Base-by-base conservation (phyloP, 83 land plant genomes). In the Diphasiastrum complanatum region DNA sequence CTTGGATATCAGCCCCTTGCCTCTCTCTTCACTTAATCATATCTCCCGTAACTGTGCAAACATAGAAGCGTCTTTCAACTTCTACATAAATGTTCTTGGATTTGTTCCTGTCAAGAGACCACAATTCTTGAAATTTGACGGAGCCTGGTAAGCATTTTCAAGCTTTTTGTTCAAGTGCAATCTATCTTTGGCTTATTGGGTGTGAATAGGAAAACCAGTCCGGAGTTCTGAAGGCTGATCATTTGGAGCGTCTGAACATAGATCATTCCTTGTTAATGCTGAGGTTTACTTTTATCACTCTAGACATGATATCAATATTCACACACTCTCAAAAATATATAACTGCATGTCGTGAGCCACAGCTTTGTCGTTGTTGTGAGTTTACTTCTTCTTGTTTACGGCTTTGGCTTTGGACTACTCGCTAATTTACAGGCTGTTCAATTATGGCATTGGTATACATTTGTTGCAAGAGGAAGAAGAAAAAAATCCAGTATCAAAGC, bases 401-500 rank as follows among this genome's bases (percentile, higher is more conserved):
- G n/a, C n/a, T n/a, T n/a, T n/a, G n/a, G n/a, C n/a, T n/a, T n/a
- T n/a, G n/a, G n/a, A n/a, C n/a, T n/a, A n/a, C n/a, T n/a, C n/a
- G n/a, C n/a, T n/a, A n/a, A 3, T 26, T 8, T 65, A 59, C 51
- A 81, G 85, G 85, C 53, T 88, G 31, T 86, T 82, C 75, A 88
- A 85, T 66, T 85, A 85, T 49, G 95, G 95, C 11, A 54, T 88
- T 12, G 86, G 95, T 24, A 77, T 88, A 32, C 95, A 88, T 64
- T 51, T 88, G 47, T 56, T 85, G 60, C 82, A 88, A 45, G 41
- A 52, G 22, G 38, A 37, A 78, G 25, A 75, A 79, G 8, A 71
- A 57, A 45, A 45, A 63, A 3, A 45, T 40, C 25, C 14, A 50
- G 40, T 69, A 24, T 25, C 37, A 49, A 48, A 48, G 37, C 27